phyloP scores from a whole-genome alignment of 352 stramenopile species.

The Phytophthora pini region DNA sequence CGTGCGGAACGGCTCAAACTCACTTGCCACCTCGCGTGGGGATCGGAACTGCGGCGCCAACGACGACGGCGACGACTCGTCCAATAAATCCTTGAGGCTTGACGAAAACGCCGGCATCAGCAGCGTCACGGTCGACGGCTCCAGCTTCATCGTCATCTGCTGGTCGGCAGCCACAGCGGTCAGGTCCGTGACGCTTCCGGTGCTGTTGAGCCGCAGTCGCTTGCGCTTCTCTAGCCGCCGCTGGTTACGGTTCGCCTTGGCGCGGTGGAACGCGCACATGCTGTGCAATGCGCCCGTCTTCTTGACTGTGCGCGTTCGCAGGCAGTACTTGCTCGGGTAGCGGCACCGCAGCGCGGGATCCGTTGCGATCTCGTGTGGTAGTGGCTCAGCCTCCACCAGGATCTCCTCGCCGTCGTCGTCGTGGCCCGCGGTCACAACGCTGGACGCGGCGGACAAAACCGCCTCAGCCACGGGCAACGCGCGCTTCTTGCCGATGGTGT shows the following conservation, averaged over 20 bases:
- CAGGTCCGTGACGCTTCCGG: slow-evolving; percentile 5
- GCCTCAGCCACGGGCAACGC: slow-evolving; percentile 2
- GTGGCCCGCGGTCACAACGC: slow-evolving; percentile 15
- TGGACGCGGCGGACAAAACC: background rate
- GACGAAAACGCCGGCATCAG: slow-evolving; percentile 13
- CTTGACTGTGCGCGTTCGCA: slow-evolving; percentile 63
- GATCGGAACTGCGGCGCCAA: slow-evolving; percentile 17
- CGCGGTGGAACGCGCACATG: slow-evolving; percentile 66
- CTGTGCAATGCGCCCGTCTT: slow-evolving; percentile 65
- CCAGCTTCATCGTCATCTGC: slow-evolving; percentile 9
- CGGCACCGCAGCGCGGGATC: slow-evolving; percentile 49
- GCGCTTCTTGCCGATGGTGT: slow-evolving; percentile 24
- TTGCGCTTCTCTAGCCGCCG: slow-evolving; percentile 54
- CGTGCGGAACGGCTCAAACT: slow-evolving; percentile 44
- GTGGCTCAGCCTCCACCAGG: slow-evolving; percentile 43
- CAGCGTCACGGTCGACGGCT: slow-evolving; percentile 6
- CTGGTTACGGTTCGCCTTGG: slow-evolving; percentile 67
- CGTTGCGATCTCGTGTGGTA: slow-evolving; percentile 46
- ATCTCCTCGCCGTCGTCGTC: slow-evolving; percentile 43
- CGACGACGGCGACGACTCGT: background rate
- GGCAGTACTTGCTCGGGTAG: slow-evolving; percentile 64
- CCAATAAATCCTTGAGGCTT: slow-evolving; percentile 9
- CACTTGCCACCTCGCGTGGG: slow-evolving; percentile 28
- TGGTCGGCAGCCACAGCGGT: too few species aligned
- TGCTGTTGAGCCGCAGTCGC: slow-evolving; percentile 28